phyloP scores from a whole-genome alignment of 176 grass and related monocot species.

The Rhynchospora tenuis region DNA sequence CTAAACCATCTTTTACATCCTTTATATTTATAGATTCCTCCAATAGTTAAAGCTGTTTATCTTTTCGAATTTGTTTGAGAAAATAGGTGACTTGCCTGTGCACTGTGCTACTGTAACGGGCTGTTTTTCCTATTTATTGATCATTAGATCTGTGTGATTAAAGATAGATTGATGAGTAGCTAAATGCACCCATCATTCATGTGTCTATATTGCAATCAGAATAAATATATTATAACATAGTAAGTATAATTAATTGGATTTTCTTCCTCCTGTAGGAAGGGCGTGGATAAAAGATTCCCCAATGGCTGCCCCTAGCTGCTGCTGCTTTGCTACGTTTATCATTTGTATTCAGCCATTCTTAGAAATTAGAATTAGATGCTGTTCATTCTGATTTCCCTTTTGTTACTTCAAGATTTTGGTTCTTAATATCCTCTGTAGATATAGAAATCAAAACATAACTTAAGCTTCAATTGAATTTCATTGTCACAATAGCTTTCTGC shows the following conservation, averaged over 20 bases:
- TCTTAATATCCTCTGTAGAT: neutral
- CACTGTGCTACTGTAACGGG: neutral
- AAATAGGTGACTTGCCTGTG: neutral
- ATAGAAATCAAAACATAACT: neutral
- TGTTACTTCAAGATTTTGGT: neutral
- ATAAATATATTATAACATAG: neutral
- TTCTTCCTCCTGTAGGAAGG: neutral
- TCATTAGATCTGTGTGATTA: neutral
- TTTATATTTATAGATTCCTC: too few relatives aligned
- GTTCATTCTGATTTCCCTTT: neutral
- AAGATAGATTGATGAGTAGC: neutral
- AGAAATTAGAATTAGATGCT: neutral
- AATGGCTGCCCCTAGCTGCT: neutral
- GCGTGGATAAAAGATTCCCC: neutral
- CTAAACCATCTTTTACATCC: slow-evolving; percentile 15
- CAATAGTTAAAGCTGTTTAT: slow-evolving; percentile 24
- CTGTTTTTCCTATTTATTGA: neutral
- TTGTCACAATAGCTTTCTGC: neutral
- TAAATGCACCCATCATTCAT: neutral
- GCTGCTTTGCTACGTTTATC: neutral
- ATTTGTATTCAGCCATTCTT: neutral
- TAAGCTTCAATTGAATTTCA: neutral
- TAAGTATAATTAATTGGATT: neutral
- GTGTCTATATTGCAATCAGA: neutral
- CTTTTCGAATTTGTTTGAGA: slow-evolving; percentile 29